Percentiles rank a stretch among this genome's conserved stretches.
Evolutionary conservation across 441 rosid species (phyloP).

Genomic region (Corymbia citriodora): DNA sequence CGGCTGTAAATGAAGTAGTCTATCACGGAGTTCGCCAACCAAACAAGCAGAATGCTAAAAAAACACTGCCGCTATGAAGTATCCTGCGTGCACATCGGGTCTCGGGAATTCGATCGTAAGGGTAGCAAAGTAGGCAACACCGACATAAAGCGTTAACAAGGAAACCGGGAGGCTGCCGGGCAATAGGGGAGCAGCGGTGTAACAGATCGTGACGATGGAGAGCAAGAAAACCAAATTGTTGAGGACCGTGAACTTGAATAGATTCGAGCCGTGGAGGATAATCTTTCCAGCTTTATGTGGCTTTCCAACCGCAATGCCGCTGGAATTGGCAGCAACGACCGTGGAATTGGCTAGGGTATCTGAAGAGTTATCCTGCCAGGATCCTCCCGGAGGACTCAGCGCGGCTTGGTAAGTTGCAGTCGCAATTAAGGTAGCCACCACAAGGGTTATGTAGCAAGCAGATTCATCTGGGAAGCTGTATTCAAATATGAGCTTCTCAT

Average conservation of each 20-base stretch:
- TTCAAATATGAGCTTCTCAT: accelerated
- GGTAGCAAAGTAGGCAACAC: too few species aligned
- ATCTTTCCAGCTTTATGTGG: not conserved
- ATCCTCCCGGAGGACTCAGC: not conserved
- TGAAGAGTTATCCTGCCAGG: not conserved
- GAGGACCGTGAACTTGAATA: not conserved
- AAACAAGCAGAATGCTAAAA: too few species aligned
- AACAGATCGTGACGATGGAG: not conserved
- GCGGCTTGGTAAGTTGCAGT: not conserved
- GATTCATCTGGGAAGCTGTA: not conserved
- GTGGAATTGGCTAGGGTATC: not conserved
- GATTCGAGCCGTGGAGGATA: too few species aligned
- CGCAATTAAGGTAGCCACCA: not conserved
- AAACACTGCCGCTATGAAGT: too few species aligned
- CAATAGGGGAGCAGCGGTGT: not conserved
- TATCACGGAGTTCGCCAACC: too few species aligned
- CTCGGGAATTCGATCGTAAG: too few species aligned
- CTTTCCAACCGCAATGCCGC: not conserved
- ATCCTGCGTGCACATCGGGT: too few species aligned
- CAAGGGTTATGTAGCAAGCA: too few species aligned
- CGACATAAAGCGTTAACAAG: too few species aligned
- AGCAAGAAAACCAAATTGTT: not conserved
- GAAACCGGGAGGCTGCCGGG: too few species aligned
- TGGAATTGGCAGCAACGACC: not conserved
- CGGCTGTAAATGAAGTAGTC: too few species aligned